A percentile compares a stretch with the other conserved stretches of the same genome.
phyloP scores from a whole-genome alignment of 257 asterid species.

The Petrea volubilis region DNA sequence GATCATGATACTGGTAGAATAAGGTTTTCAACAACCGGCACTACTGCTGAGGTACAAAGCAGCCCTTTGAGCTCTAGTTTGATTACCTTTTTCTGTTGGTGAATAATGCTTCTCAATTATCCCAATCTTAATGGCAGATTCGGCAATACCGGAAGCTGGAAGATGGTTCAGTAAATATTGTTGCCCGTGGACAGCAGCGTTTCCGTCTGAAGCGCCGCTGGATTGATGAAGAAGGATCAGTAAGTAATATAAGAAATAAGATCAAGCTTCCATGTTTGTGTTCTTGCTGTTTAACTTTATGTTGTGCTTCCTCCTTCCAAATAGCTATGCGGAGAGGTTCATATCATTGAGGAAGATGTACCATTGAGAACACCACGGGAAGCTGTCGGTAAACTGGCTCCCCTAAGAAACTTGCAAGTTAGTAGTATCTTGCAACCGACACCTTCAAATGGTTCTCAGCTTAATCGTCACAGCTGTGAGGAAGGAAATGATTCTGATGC shows the following conservation, averaged over 20 bases:
- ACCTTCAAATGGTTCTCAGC: conserved; percentile 29
- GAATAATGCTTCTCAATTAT: neutral
- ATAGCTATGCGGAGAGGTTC: conserved; percentile 87
- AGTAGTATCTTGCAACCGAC: conserved; percentile 20
- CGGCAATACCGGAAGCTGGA: conserved; percentile 86
- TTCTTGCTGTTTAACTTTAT: conserved; percentile 15
- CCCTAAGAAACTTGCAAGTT: conserved; percentile 47
- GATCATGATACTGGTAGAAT: conserved; percentile 52
- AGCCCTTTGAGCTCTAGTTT: conserved; percentile 12
- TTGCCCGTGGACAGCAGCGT: conserved; percentile 94
- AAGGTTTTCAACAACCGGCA: conserved; percentile 70
- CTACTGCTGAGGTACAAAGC: conserved; percentile 87
- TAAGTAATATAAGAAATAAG: conserved; percentile 41
- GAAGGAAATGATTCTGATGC: conserved; percentile 77
- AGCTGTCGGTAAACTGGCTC: conserved; percentile 72
- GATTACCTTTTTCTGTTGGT: conserved; percentile 3
- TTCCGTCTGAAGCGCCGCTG: conserved; percentile 84
- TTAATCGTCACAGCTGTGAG: conserved; percentile 35
- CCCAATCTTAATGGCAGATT: conserved; percentile 54
- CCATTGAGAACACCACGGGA: conserved; percentile 88
- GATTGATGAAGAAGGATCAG: conserved; percentile 84
- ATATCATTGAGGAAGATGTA: conserved; percentile 77
- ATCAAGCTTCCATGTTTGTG: conserved; percentile 10
- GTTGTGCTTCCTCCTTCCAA: conserved; percentile 16
- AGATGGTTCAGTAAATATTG: conserved; percentile 91